Evolutionary conservation across 129 eudicot genomes (phyloP), one percentile per base, ranked within the genome.

Genomic region (Chrysanthemum makinoi): DNA sequence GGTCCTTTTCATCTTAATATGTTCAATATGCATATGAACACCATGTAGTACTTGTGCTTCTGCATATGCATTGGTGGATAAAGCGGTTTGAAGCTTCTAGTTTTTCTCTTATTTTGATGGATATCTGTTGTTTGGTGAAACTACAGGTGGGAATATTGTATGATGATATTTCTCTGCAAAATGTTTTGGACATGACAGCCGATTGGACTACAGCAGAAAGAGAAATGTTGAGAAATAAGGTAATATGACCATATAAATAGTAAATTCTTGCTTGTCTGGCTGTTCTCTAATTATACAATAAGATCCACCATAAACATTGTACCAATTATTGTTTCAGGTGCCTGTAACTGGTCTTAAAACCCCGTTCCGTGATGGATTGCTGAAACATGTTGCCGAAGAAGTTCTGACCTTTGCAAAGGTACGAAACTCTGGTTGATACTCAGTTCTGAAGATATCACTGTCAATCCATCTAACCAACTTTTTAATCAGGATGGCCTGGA

Each of bases 211-310:
- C 20, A 75, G 93, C 76, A 72, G 99, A 94, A 79, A 82, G 99
- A 77, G 74, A 89, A 72, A 90, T 90, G 99, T 80, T 90, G 75
- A 88, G 99, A 73, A 90, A 90, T 81, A 90, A 90, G 97, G 98
- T 93, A 80, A 75, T 68, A 59, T 28, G 73, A 54, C 46, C 35
- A 22, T 68, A 43, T 17, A 58, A 75, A 66, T 2, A 51, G 17
- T 20, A 26, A 46, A 8, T 10, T 51, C 2, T 19, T 65, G 35
- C 59, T 70, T 63, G 39, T 51, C 7, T 56, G 20, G 50, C 46
- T 39, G 33, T 48, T 73, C 26, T 56, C 19, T 72, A 19, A 50
- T 33, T 44, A 9, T 73, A 59, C 17, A 33, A 60, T 28, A 65
- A 20, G 59, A 28, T 44, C 13, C 4, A 43, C 30, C 43, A 7